Base-by-base conservation (phyloP, 2,329 filamentous ascomycete species). In the Hysterium pulicare region DNA sequence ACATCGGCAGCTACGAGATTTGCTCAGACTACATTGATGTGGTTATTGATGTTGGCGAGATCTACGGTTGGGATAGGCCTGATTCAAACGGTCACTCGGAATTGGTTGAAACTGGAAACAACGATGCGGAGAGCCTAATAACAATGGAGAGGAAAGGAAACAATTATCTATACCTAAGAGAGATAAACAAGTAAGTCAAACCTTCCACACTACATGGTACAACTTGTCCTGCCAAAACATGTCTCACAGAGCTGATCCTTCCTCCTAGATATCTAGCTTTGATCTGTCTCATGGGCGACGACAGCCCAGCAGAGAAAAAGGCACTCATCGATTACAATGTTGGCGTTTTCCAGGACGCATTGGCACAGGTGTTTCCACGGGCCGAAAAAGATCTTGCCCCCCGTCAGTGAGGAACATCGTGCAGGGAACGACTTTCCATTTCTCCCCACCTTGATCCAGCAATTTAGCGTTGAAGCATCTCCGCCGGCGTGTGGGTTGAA, bases 21-120 rank as follows among this genome's bases (percentile, higher is more conserved):
- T 98, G 93, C 71, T 95, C 89, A 38, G 93, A 98, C 64, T 97
- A 95, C 64, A 96, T 98, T 55, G 93, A 98, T 66, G 90, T 97
- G 47, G 95, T 98, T 48, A 91, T 97, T 45, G 93, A 98, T 64
- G 86, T 97, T 41, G 93, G 89, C 21, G 91, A 97, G 62, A 85
- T 98, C 30, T 98, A 96, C 62, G 91, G 90, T 34, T 97, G 78
- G 77, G 74, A 78, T 49, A 69, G 77, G 24, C 66, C 62, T 9
- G 53, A 59, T 16, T 53, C 66, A 31, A 61, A 65, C 59, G 38
- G 50, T 7, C 23, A 49, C 17, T 30, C 40, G 2, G 54, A 55
- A 30, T 37, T 51, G 23, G 47, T 47, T 8, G 71, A 71, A 50
- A 66, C 58, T 16, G 69, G 68, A 9, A 71, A 71, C 41, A 73